phyloP scores from a whole-genome alignment of 768 basidiomycete genomes.

The Melanogaster broomeanus region DNA sequence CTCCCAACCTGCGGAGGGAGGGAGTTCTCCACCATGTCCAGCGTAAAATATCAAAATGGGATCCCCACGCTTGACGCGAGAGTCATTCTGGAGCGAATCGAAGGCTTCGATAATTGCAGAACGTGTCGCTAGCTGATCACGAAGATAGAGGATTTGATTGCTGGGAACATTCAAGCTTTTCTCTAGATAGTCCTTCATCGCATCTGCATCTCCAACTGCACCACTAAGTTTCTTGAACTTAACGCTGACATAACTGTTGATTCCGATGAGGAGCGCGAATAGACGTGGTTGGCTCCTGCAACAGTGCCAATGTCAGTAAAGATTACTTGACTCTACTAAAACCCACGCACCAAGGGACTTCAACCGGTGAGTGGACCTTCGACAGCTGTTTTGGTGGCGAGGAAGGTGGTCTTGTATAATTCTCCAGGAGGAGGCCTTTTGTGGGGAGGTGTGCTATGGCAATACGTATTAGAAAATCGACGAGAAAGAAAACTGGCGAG shows the following conservation, averaged over 20 bases:
- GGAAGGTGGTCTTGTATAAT: no score
- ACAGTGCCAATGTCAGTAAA: no score
- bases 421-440: no score
- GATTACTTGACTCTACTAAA: no score
- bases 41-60: slow-evolving; percentile 46
- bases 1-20: slow-evolving; percentile 32
- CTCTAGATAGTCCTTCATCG: slow-evolving; percentile 36
- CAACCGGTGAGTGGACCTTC: no score
- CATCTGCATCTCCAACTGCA: slow-evolving; percentile 43
- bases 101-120: slow-evolving; percentile 32
- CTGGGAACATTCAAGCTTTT: slow-evolving; percentile 30
- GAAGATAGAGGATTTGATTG: slow-evolving; percentile 38
- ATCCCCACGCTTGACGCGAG: slow-evolving; percentile 26
- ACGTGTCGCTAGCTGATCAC: slow-evolving; percentile 40
- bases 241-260: slow-evolving; percentile 38
- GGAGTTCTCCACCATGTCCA: slow-evolving; percentile 43
- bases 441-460: no score
- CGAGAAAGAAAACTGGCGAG: no score
- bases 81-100: slow-evolving; percentile 23
- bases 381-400: no score
- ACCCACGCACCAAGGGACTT: no score
- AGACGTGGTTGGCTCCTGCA: no score
- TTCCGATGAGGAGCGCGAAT: slow-evolving; percentile 46
- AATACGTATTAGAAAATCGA: no score
- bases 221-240: slow-evolving; percentile 33